These are phyloP conservation scores for Pyronema omphalodes DNA, from an alignment of 495 filamentous ascomycete species.

Conservation along the genomic window DNA sequence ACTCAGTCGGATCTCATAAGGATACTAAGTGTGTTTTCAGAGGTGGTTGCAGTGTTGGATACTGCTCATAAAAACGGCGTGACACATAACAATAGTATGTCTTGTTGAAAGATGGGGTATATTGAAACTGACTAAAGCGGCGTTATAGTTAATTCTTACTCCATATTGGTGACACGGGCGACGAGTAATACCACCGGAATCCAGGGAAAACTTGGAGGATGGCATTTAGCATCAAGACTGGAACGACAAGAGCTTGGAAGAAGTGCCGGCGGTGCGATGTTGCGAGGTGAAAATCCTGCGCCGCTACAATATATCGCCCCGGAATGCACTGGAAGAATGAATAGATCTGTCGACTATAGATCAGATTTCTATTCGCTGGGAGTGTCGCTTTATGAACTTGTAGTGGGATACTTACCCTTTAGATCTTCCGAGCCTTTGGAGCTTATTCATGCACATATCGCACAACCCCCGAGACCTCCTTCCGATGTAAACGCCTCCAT, in stretches of 20 bases:
- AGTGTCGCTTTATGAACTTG: conserved; percentile 22
- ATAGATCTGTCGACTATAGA: conserved; percentile 23
- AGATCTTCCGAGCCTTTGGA: conserved; percentile 21
- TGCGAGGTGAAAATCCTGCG: conserved; percentile 22
- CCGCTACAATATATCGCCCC: conserved; percentile 24
- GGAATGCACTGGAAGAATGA: conserved; percentile 24
- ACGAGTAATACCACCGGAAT: conserved; percentile 4
- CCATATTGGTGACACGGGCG: conserved; percentile 11
- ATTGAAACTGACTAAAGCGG: not conserved
- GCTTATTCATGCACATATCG: conserved; percentile 23
- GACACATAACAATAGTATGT: conserved; percentile 19
- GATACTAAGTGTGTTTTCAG: conserved; percentile 23
- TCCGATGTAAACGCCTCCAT: conserved; percentile 27
- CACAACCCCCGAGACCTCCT: conserved; percentile 21
- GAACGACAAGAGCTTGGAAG: conserved; percentile 21
- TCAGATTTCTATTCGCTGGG: conserved; percentile 24
- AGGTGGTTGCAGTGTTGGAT: conserved; percentile 20
- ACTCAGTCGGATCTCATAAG: conserved; percentile 23
- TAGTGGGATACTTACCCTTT: conserved; percentile 23
- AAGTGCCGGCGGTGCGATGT: conserved; percentile 17
- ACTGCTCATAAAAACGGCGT: conserved; percentile 19
- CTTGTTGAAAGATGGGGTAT: not conserved
- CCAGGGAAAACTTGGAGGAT: conserved; percentile 21
- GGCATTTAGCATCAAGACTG: conserved; percentile 23
- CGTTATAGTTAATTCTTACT: conserved; percentile 15